Conservation (phyloP, 331 rosid species). For the Dryas integrifolia region DNA sequence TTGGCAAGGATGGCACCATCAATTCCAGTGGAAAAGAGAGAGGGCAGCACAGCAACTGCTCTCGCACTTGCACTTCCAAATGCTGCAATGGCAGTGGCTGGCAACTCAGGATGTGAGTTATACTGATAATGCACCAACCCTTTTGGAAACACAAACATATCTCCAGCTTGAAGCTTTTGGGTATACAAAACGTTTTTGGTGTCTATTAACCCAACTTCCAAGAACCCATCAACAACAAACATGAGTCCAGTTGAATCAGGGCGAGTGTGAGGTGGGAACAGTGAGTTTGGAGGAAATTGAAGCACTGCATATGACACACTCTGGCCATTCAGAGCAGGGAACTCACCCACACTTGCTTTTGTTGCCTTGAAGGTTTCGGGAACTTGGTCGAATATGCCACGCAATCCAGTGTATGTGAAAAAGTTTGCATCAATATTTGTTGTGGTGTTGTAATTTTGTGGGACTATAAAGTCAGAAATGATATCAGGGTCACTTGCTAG, state of each 20-base stretch:
- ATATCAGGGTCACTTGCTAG: neutral
- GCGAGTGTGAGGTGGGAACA: slow-evolving; percentile 23
- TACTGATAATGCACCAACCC: slow-evolving; percentile 23
- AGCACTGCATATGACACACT: slow-evolving; percentile 14
- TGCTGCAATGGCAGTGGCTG: slow-evolving; percentile 21
- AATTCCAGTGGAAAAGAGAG: slow-evolving; percentile 6
- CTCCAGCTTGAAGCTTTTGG: slow-evolving; percentile 17
- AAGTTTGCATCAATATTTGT: neutral
- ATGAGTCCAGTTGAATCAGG: slow-evolving; percentile 12
- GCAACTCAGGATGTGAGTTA: neutral
- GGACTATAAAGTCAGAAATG: neutral
- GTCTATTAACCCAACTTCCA: slow-evolving; percentile 22
- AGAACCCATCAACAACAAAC: slow-evolving; percentile 7
- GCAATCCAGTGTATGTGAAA: neutral
- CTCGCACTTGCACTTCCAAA: slow-evolving; percentile 24
- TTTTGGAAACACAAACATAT: slow-evolving; percentile 23
- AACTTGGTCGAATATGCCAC: neutral
- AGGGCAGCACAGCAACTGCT: neutral
- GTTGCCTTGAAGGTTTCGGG: neutral
- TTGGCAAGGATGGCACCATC: neutral
- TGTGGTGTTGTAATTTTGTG: neutral
- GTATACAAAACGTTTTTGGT: slow-evolving; percentile 14
- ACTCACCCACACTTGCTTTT: slow-evolving; percentile 13
- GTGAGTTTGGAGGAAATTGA: slow-evolving; percentile 13
- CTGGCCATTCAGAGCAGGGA: slow-evolving; percentile 25